Conservation (phyloP, 1,284 basidiomycete genomes). For the Peniophora sp. region DNA sequence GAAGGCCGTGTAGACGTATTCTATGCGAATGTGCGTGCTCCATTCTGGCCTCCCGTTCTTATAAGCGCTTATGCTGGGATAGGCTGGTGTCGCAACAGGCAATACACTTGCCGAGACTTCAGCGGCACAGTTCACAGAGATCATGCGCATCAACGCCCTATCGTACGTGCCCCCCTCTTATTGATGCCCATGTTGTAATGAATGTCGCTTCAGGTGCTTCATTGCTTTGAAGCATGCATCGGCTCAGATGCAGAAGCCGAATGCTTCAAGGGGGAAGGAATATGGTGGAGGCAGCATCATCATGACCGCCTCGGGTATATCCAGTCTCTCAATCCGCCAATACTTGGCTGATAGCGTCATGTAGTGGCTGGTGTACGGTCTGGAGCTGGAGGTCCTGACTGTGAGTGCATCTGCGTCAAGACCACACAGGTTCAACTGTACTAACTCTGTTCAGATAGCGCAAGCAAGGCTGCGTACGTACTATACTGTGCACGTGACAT, state of each 20-base stretch:
- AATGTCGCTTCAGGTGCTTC: constrained; percentile 86
- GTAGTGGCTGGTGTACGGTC: constrained; percentile 80
- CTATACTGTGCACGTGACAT: not conserved
- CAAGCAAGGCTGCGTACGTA: constrained; percentile 83
- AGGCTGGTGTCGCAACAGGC: constrained; percentile 58
- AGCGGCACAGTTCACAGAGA: constrained; percentile 64
- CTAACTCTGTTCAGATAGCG: constrained; percentile 54
- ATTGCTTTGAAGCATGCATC: constrained; percentile 87
- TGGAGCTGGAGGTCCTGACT: constrained; percentile 82
- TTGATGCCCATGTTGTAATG: no score
- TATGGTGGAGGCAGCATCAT: constrained; percentile 78
- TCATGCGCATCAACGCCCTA: constrained; percentile 75
- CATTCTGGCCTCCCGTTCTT: constrained; percentile 1
- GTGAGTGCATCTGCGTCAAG: constrained; percentile 37
- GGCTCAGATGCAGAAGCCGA: constrained; percentile 67
- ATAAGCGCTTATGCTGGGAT: not conserved
- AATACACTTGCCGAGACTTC: constrained; percentile 49
- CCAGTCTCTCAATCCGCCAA: not conserved
- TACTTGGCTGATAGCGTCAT: constrained; percentile 3
- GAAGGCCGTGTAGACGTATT: constrained; percentile 87
- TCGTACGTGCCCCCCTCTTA: constrained; percentile 59
- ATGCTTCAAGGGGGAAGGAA: constrained; percentile 58
- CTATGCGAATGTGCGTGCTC: constrained; percentile 76
- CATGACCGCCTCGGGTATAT: constrained; percentile 78
- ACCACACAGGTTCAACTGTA: not conserved